Evolutionary conservation across 345 rosid genomes (phyloP).

Genomic region (Citrus unshiu): DNA sequence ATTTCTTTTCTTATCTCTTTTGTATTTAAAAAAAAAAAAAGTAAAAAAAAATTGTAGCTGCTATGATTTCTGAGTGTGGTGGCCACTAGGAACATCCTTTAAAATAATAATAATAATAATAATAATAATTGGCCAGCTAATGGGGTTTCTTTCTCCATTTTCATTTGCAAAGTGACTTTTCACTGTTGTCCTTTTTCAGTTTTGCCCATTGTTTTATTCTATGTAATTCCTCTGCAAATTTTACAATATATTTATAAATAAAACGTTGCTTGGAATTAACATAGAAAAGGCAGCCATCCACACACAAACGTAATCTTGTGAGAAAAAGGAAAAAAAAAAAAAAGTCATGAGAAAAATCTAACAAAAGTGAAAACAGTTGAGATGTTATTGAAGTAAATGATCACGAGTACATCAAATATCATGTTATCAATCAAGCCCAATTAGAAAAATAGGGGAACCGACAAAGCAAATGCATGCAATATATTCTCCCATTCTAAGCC

Average conservation of each 20-base stretch:
- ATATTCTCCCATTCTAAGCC: slow-evolving; percentile 17
- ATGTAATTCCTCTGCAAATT: not conserved
- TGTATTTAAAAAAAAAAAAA: too few relatives aligned
- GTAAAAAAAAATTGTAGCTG: not conserved
- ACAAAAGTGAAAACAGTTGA: not conserved
- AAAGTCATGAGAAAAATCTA: not conserved
- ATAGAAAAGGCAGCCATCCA: too few relatives aligned
- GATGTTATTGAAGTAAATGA: not conserved
- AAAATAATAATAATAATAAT: too few relatives aligned
- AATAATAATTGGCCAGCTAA: not conserved
- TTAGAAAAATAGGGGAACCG: not conserved
- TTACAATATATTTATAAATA: too few relatives aligned
- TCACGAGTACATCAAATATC: too few relatives aligned
- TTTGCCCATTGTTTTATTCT: not conserved
- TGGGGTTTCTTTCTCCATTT: not conserved
- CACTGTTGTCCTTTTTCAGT: slow-evolving; percentile 8
- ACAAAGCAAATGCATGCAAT: not conserved
- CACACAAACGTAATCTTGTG: too few relatives aligned
- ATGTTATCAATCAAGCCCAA: too few relatives aligned
- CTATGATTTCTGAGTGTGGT: not conserved
- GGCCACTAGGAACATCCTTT: not conserved
- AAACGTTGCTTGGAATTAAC: too few relatives aligned
- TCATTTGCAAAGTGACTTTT: slow-evolving; percentile 3
- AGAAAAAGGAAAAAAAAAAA: too few relatives aligned
- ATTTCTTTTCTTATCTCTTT: not conserved